phyloP scores from a whole-genome alignment of 2,329 filamentous ascomycete species.

The Basipetospora chlamydospora region DNA sequence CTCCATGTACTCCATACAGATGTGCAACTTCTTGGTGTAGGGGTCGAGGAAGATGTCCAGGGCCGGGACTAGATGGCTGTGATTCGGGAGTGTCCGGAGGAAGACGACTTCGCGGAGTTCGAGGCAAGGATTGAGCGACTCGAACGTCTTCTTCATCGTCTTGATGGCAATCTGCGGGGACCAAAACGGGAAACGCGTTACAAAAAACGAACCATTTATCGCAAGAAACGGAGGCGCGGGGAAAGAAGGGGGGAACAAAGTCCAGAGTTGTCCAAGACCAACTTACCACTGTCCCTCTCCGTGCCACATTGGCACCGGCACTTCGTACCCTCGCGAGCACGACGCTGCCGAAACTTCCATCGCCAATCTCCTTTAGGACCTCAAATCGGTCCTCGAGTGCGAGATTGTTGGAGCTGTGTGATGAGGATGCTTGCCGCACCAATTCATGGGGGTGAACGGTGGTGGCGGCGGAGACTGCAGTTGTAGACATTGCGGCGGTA shows the following conservation, averaged over 20 bases:
- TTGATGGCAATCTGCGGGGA: conserved; percentile 90
- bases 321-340: conserved; percentile 81
- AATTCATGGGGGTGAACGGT: conserved; percentile 71
- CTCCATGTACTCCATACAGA: conserved; percentile 99
- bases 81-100: conserved; percentile 71
- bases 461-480: conserved; percentile 16
- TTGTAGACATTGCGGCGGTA: conserved; percentile 7
- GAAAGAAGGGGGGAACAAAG: no score
- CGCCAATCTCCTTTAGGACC: conserved; percentile 92
- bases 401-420: conserved; percentile 34
- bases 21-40: conserved; percentile 90
- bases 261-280: no score
- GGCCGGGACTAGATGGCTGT: conserved; percentile 89
- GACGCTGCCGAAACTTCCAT: conserved; percentile 97
- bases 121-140: conserved; percentile 77
- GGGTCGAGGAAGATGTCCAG: conserved; percentile 97
- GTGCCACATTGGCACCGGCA: conserved; percentile 76
- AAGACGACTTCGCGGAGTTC: conserved; percentile 97
- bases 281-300: conserved; percentile 82
- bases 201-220: no score
- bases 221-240: no score
- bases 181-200: no score
- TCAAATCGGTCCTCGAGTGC: conserved; percentile 90
- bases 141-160: conserved; percentile 99
- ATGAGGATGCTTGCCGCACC: conserved; percentile 51